A percentile compares a stretch with the other conserved stretches of the same genome.
Conservation (phyloP, 768 basidiomycete species). For the Austroboletus eburneus region DNA sequence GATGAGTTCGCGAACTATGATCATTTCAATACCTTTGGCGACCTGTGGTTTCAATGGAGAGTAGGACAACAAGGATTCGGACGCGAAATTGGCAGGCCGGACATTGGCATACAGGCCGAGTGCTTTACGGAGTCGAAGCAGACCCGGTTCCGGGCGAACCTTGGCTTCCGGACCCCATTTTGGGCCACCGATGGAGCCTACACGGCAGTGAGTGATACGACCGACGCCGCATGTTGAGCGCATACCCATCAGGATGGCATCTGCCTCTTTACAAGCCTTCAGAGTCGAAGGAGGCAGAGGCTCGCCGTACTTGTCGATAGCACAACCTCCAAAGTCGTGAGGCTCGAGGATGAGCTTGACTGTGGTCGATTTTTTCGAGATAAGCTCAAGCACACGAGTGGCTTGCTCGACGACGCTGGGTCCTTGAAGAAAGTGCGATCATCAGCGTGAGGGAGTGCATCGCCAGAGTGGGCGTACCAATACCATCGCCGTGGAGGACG, state of each 20-base stretch:
- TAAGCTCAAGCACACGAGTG: constrained; percentile 69
- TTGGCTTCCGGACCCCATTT: constrained; percentile 93
- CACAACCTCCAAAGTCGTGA: constrained; percentile 86
- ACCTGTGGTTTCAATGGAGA: constrained; percentile 87
- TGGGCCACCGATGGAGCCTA: constrained; percentile 97
- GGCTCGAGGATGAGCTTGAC: constrained; percentile 70
- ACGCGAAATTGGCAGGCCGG: constrained; percentile 92
- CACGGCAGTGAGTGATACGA: constrained; percentile 2
- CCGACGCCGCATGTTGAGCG: constrained; percentile 12
- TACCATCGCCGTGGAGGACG: constrained; percentile 94
- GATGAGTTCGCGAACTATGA: constrained; percentile 94
- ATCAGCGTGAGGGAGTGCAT: not conserved
- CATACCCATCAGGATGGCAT: constrained; percentile 96
- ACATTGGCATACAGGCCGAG: constrained; percentile 98
- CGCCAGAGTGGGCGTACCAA: constrained; percentile 54
- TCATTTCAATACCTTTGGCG: constrained; percentile 82
- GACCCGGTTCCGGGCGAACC: constrained; percentile 89
- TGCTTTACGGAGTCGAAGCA: constrained; percentile 83
- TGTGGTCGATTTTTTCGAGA: constrained; percentile 58
- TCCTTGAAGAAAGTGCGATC: constrained; percentile 41
- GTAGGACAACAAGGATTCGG: constrained; percentile 80
- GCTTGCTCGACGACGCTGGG: constrained; percentile 90
- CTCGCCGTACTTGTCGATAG: constrained; percentile 85
- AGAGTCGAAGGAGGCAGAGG: constrained; percentile 83
- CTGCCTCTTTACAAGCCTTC: constrained; percentile 85